phyloP scores from a whole-genome alignment of 2,329 filamentous ascomycete genomes.

The Colletotrichum endophyticum region DNA sequence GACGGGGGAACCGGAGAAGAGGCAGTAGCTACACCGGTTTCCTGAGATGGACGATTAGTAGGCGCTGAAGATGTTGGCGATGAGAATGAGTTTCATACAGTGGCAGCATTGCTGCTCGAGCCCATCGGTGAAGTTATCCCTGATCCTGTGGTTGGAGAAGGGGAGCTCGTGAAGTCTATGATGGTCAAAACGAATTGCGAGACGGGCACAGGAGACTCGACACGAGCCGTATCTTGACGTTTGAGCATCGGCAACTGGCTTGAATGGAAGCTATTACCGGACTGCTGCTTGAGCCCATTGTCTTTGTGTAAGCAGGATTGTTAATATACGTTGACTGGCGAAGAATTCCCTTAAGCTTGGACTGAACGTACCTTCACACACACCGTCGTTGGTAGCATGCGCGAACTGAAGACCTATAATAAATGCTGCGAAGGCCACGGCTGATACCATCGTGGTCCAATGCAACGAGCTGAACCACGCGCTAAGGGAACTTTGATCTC shows the following conservation, averaged over 20 bases:
- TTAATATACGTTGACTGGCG: no score
- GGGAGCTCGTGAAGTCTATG: background rate
- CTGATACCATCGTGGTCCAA: background rate
- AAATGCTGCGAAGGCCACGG: background rate
- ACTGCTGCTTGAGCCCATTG: background rate
- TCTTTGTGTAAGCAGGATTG: background rate
- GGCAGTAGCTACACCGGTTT: background rate
- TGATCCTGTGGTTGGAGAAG: background rate
- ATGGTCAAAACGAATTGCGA: background rate
- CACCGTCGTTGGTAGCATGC: background rate
- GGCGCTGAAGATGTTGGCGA: background rate
- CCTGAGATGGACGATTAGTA: background rate
- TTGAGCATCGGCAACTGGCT: background rate
- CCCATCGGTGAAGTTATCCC: background rate
- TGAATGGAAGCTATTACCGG: background rate
- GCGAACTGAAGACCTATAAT: background rate
- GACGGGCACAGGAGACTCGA: background rate
- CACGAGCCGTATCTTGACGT: background rate
- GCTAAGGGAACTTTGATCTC: background rate
- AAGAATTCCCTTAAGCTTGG: rapidly evolving
- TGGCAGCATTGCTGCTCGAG: background rate
- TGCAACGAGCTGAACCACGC: background rate
- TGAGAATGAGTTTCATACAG: no score
- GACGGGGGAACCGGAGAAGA: no score
- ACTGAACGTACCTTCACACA: background rate